Conservation (phyloP, 345 rosid genomes). For the Adansonia digitata region DNA sequence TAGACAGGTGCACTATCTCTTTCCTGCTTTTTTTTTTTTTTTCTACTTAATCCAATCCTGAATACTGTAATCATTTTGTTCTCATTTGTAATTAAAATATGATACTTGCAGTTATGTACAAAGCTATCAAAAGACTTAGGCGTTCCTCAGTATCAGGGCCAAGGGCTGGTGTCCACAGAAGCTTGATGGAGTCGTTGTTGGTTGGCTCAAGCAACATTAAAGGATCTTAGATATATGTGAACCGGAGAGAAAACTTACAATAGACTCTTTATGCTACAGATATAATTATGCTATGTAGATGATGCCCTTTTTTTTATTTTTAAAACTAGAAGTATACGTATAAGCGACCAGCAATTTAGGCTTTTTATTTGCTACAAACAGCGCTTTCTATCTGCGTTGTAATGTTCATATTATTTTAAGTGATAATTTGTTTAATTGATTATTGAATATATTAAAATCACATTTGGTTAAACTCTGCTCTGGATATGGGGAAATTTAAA, state of each 20-base stretch:
- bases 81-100: not conserved
- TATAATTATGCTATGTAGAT: too few relatives aligned
- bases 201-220: not conserved
- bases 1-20: slow-evolving; percentile 47
- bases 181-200: not conserved
- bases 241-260: not conserved
- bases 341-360: not conserved
- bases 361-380: not conserved
- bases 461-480: too few relatives aligned
- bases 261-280: not conserved
- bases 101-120: slow-evolving; percentile 63
- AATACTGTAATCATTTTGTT: too few relatives aligned
- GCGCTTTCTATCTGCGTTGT: not conserved
- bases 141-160: slow-evolving; percentile 28
- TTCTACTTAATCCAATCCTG: not conserved
- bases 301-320: too few relatives aligned
- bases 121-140: slow-evolving; percentile 67
- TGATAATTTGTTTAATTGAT: too few relatives aligned
- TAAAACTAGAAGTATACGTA: too few relatives aligned
- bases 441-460: not conserved
- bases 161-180: slow-evolving; percentile 27
- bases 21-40: not conserved
- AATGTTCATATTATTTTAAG: too few relatives aligned
- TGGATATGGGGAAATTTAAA: too few relatives aligned
- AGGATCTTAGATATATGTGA: not conserved